Base-by-base conservation (phyloP, 2,329 filamentous ascomycete species). In the Bipolaris sorokiniana region DNA sequence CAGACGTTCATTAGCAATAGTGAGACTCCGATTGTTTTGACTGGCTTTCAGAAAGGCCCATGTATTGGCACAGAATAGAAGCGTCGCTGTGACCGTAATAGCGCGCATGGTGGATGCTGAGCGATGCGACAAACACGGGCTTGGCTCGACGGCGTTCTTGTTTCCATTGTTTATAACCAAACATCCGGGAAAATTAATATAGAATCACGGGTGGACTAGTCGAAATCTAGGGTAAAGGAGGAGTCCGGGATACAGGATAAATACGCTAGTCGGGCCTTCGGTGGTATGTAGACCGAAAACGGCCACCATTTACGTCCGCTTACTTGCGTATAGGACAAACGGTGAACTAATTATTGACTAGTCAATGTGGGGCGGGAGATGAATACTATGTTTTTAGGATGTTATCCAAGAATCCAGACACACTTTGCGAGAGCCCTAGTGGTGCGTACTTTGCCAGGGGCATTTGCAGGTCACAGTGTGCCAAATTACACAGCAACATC, bases 1-100 rank as follows among this genome's bases (percentile, higher is more conserved):
- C 2, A 84, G 71, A 3, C 80, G 77, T 41, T 79, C 76, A 57
- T 83, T 84, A 38, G 71, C 62, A 9, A 83, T 71, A 0, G 74
- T 74, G n/a, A 80, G 52, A 33, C 65, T 65, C 13, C 40, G 63
- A 33, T 56, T 65, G 23, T 58, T 64, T 46, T 70, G 59, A 9
- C 60, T 61, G 20, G 61, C 62, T 28, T 60, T 61, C 18, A 69
- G 51, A 10, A 65, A 49, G 10, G 64, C 66, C 49, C 53, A 61
- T 45, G 63, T 46, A 45, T 42, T 45, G 5, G 59, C 48, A 47
- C 53, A 51, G 42, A 64, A 49, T n/a, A 67, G 50, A 33, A 68
- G 46, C 20, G 51, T 47, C 34, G 46, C 56, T 1, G 56, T 41
- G 31, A 44, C 41, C 9, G 48, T 36, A 53, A 54, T 36, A 7